Base-by-base conservation (phyloP, 139 green algal species). In the Raphidocelis subcapitata region DNA sequence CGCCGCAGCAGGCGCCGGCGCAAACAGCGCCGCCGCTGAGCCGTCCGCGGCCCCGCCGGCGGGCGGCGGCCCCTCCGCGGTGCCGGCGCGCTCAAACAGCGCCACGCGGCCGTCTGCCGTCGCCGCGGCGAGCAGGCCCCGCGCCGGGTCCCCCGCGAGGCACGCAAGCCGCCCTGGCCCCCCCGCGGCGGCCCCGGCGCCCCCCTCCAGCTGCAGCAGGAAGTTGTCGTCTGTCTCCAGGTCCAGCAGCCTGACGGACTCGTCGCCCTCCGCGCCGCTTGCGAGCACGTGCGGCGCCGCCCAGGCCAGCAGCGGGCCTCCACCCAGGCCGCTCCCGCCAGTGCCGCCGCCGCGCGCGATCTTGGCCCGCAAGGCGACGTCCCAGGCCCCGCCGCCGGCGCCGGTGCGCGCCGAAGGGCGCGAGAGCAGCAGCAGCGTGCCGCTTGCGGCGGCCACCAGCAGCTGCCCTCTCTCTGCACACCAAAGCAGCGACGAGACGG, bases 161-260 rank as follows among this genome's bases (percentile, higher is more conserved):
- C 67, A 77, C 33, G 62, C 62, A 20, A 88, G 74, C 29, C 73
- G 63, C 35, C 44, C 56, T 24, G 61, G 36, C 24, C 51, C 54
- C 15, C 70, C 70, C 15, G 29, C 62, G 41, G 59, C 54, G 21
- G 65, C 60, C 8, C 41, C 12, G 41, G 41, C 8, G 41, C 41
- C 41, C 8, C 41, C 29, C 3, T 59, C 55, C 21, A 75, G 4
- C 37, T 74, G 74, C 62, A 91, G 79, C 26, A 85, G 62, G 66
- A 86, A 90, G 68, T 89, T 92, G 77, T 89, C 87, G 66, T 92
- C 85, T 18, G 78, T 85, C 41, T 90, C 82, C 18, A 92, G 79
- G 62, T 92, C 82, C 72, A 86, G 84, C 76, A 92, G 74, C 33
- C 82, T 75, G 3, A 92, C 79, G 16, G 85, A 60, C 18, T 37